Base-by-base conservation (phyloP, 2,329 filamentous ascomycete genomes). In the Aspergillus caelatus region DNA sequence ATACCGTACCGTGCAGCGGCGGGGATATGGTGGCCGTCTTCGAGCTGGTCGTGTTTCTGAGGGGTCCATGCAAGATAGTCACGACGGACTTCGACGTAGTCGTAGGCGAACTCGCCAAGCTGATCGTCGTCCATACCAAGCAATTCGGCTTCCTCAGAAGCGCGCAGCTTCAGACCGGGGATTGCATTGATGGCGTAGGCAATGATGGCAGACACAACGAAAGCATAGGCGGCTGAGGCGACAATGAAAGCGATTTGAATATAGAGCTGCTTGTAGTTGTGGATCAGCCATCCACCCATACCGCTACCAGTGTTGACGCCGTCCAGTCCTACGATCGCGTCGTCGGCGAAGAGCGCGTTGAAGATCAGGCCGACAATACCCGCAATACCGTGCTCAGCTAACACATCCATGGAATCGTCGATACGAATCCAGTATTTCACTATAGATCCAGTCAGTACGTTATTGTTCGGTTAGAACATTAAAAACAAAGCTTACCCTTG, bases 321-420 rank as follows among this genome's bases (percentile, higher is more conserved):
- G 74, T 94, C 91, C 41, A 94, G 88, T 60, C 84, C 83, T 58
- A 91, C 88, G 68, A 94, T 91, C 78, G 91, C 89, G 73, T 89
- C 85, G 67, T 90, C 88, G 70, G 87, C 91, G 74, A 94, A 93
- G 67, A 94, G 80, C 67, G 89, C 91, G 62, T 92, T 94, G 79
- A 92, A 83, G 64, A 93, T 79, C 71, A 96, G 91, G 57, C 93
- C 93, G 62, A 90, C 84, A 68, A 95, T 92, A 68, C 93, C 93
- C 56, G 93, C 92, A 67, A 96, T 82, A 73, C 87, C 92, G 86
- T 96, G 93, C 79, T 95, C 92, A 69, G 93, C 93, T 79, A 96
- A 95, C 72, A 96, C 89, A 82, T 96, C 93, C 79, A 96, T 91
- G 7, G 91, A 90, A 75, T 96, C 93, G 71, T 96, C 93, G 61